Evolutionary conservation across 306 rosid species (phyloP).

Genomic region (Prinsepia uniflora): DNA sequence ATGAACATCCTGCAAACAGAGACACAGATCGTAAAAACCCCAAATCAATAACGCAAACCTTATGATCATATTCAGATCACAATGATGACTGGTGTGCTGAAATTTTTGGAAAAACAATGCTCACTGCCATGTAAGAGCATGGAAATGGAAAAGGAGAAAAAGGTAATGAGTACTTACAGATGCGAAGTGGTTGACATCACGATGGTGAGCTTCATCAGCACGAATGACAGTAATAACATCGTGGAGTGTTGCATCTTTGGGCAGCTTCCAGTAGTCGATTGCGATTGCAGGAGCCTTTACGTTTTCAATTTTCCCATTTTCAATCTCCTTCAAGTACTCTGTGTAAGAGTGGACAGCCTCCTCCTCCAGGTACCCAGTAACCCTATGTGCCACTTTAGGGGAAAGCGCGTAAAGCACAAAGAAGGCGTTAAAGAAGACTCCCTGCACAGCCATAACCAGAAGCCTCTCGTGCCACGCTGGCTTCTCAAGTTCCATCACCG

Average conservation of each 20-base stretch:
- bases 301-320: slow-evolving; percentile 58
- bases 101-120: background rate
- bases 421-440: slow-evolving; percentile 73
- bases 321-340: slow-evolving; percentile 45
- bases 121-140: background rate
- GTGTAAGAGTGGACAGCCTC: slow-evolving; percentile 66
- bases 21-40: background rate
- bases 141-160: background rate
- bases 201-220: slow-evolving; percentile 80
- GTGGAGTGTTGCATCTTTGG: slow-evolving; percentile 55
- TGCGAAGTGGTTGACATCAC: slow-evolving; percentile 84
- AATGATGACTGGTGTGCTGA: too few species aligned
- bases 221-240: slow-evolving; percentile 72
- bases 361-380: slow-evolving; percentile 73
- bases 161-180: slow-evolving; percentile 58
- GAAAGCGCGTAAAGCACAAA: slow-evolving; percentile 55
- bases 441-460: slow-evolving; percentile 63
- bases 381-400: slow-evolving; percentile 65
- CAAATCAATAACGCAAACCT: background rate
- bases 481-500: slow-evolving; percentile 65
- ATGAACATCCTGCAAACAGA: slow-evolving; percentile 64
- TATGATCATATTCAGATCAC: background rate
- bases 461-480: slow-evolving; percentile 74
- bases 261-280: slow-evolving; percentile 79
- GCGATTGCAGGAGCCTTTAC: slow-evolving; percentile 84